Percentiles rank a stretch among this genome's conserved stretches.
phyloP scores from a whole-genome alignment of 257 asterid species.

The Pogostemon cablin region DNA sequence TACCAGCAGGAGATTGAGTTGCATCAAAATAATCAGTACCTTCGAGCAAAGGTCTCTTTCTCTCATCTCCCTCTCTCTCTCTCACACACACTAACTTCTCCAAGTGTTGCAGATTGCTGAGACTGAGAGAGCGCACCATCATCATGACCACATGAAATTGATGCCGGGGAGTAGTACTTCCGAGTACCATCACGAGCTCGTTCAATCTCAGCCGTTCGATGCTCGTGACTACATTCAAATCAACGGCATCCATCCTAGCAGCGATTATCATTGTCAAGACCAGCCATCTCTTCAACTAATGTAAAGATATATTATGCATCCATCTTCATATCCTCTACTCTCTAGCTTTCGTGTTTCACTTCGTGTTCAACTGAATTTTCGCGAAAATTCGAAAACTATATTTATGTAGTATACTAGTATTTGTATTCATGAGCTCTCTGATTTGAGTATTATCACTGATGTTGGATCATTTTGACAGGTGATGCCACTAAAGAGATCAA shows the following conservation, averaged over 20 bases:
- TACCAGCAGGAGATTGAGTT: slow-evolving; percentile 81
- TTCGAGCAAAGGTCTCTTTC: slow-evolving; percentile 68
- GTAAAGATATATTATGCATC: slow-evolving; percentile 44
- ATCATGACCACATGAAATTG: slow-evolving; percentile 66
- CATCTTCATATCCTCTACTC: background rate
- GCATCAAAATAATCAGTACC: slow-evolving; percentile 78
- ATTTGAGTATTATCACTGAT: background rate
- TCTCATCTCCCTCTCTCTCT: slow-evolving; percentile 18
- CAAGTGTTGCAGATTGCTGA: slow-evolving; percentile 66
- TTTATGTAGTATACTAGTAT: too few species aligned
- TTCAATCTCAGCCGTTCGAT: slow-evolving; percentile 53
- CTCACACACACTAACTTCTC: background rate
- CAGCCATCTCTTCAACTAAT: slow-evolving; percentile 65
- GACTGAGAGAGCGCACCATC: slow-evolving; percentile 58
- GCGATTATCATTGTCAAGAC: slow-evolving; percentile 55
- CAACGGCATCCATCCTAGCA: slow-evolving; percentile 33
- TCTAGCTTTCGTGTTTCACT: background rate
- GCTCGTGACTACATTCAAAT: slow-evolving; percentile 62
- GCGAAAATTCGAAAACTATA: too few species aligned
- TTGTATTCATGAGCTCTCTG: background rate
- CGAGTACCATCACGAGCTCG: slow-evolving; percentile 43
- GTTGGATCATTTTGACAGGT: slow-evolving; percentile 2
- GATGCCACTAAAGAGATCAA: background rate
- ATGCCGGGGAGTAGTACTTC: slow-evolving; percentile 61
- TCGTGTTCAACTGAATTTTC: too few species aligned